Evolutionary conservation across 2,329 filamentous ascomycete genomes (phyloP).

Genomic region (Emergomyces pasteurianus): DNA sequence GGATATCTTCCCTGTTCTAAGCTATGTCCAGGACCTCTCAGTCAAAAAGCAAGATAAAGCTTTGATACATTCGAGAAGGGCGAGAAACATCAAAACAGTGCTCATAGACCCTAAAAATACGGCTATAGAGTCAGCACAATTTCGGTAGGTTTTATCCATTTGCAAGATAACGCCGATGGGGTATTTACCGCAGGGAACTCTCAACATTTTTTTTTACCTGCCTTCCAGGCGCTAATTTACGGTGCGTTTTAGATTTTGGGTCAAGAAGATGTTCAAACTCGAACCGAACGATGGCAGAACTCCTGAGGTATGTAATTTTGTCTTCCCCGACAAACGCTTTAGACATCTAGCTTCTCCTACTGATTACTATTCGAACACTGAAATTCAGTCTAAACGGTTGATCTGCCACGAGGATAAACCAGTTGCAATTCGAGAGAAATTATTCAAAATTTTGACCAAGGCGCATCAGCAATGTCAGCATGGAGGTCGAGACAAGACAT

Average conservation of each 20-base stretch:
- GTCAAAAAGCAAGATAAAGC: conserved; percentile 42
- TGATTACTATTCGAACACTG: not conserved
- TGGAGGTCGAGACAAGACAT: conserved; percentile 42
- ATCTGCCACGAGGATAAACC: conserved; percentile 41
- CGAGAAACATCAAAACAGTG: conserved; percentile 36
- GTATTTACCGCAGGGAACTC: not conserved
- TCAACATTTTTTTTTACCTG: not conserved
- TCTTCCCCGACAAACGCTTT: not conserved
- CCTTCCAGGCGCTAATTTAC: conserved; percentile 3
- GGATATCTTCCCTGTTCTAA: conserved; percentile 12
- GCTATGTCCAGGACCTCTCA: conserved; percentile 39
- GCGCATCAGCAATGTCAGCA: conserved; percentile 41
- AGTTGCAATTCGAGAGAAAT: conserved; percentile 40
- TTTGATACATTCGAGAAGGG: conserved; percentile 37
- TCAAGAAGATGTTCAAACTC: conserved; percentile 43
- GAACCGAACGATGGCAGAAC: conserved; percentile 27
- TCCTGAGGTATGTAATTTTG: conserved; percentile 24
- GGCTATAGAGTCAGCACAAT: conserved; percentile 39
- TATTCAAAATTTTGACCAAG: conserved; percentile 40
- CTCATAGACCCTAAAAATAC: conserved; percentile 40
- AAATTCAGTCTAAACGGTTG: conserved; percentile 26
- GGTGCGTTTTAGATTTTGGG: conserved; percentile 34
- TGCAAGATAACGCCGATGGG: not conserved
- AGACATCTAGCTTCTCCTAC: not conserved
- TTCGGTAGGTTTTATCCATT: conserved; percentile 24